Percentiles rank a stretch among this genome's conserved stretches.
phyloP scores from a whole-genome alignment of 306 rosid genomes.

The Corylus americana region DNA sequence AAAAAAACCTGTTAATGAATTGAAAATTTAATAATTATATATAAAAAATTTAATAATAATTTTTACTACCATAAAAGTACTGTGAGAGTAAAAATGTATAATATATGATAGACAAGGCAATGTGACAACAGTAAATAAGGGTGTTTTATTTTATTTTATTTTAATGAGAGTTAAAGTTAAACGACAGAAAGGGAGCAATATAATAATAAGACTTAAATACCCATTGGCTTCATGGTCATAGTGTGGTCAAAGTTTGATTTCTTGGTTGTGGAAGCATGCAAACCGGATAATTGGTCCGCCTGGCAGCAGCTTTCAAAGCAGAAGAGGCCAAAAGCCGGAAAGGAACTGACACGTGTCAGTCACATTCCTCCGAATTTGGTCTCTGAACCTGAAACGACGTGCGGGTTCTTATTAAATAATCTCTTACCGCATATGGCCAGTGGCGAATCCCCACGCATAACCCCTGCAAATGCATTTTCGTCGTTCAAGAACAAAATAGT shows the following conservation, averaged over 20 bases:
- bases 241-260: constrained; percentile 57
- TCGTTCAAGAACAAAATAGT: constrained; percentile 37
- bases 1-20: no score
- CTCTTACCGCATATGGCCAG: constrained; percentile 54
- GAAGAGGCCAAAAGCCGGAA: constrained; percentile 10
- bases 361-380: constrained; percentile 58
- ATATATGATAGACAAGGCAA: no score
- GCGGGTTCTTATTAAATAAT: constrained; percentile 34
- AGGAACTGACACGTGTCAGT: constrained; percentile 58
- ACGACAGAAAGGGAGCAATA: constrained; percentile 27
- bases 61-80: no score
- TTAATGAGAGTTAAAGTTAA: no score
- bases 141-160: no score
- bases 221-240: constrained; percentile 19
- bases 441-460: constrained; percentile 37
- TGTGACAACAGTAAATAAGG: no score
- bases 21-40: no score
- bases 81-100: no score
- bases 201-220: background rate
- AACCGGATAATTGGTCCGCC: constrained; percentile 60
- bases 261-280: constrained; percentile 57
- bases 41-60: no score
- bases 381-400: constrained; percentile 59
- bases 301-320: constrained; percentile 45
- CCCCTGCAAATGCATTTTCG: constrained; percentile 21